Base-by-base conservation (phyloP, 106 monocot genomes). In the Dendrobium officinale region DNA sequence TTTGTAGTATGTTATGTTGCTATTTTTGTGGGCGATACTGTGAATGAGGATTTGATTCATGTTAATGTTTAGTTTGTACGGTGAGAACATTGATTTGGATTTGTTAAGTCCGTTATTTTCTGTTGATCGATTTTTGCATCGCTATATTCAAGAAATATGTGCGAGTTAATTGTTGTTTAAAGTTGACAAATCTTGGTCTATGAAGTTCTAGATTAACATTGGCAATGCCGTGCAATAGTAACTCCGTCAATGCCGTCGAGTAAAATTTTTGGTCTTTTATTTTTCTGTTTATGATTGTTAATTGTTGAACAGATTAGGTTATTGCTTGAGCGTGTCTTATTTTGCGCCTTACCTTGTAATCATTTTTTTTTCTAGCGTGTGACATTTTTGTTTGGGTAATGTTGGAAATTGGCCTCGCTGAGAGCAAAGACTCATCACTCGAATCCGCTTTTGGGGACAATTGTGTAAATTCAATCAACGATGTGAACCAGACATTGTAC, bases 321-420 rank as follows among this genome's bases (percentile, higher is more conserved):
- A 26, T 41, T 37, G 2, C n/a, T 61, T 37, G 4, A 37, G 18
- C 4, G 47, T 11, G 45, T 76, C 10, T 24, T 16, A 42, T 3
- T 13, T 24, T 4, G 22, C 13, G 13, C 26, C 67, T 22, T 66
- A 4, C 59, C 15, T 41, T 1, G 9, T 51, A 15, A 13, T 51
- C 26, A 44, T 61, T 79, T 15, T 40, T 56, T 24, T 29, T 67
- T 42, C 40, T 24, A 55, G 77, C 18, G 55, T 77, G 41, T 47
- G 67, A 43, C 56, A 44, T 43, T 43, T 37, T 47, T 67, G 22
- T 51, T 2, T 10, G 9, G 24, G 67, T 26, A 24, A 80, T 80
- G 72, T 80, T 80, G 73, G 80, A 33, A 31, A 20, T 33, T 72
- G 80, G 17, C 20, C 0, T 15, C 41, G 80, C 20, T 54, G 80